A percentile compares a stretch with the other conserved stretches of the same genome.
phyloP scores from a whole-genome alignment of 306 rosid genomes.

The Astragalus membranaceus region DNA sequence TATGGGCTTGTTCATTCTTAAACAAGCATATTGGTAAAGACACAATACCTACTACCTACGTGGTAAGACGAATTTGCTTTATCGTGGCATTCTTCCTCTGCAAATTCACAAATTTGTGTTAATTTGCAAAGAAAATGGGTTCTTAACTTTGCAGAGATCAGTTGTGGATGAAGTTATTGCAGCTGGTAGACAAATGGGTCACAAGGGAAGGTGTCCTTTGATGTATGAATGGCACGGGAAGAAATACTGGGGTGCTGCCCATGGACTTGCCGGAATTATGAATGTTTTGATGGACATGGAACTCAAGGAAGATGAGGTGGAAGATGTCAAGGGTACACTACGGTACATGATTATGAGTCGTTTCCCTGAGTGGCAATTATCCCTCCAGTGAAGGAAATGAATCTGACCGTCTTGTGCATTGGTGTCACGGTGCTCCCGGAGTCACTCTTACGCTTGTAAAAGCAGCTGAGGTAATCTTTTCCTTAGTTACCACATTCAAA shows the following conservation, averaged over 20 bases:
- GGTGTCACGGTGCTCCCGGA: slow-evolving; percentile 98
- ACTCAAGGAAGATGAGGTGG: slow-evolving; percentile 69
- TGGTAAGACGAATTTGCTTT: slow-evolving; percentile 33
- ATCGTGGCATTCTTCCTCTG: not conserved
- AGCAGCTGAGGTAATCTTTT: slow-evolving; percentile 62
- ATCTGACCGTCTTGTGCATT: slow-evolving; percentile 73
- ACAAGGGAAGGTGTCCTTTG: slow-evolving; percentile 56
- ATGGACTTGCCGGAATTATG: slow-evolving; percentile 86
- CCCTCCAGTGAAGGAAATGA: slow-evolving; percentile 81
- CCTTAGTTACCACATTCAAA: not conserved
- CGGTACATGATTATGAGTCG: slow-evolving; percentile 61
- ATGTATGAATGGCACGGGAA: slow-evolving; percentile 95
- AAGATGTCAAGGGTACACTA: slow-evolving; percentile 70
- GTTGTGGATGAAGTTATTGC: slow-evolving; percentile 57
- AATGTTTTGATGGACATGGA: slow-evolving; percentile 72
- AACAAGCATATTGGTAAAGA: slow-evolving; percentile 58
- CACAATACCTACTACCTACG: slow-evolving; percentile 38
- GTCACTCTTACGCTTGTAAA: slow-evolving; percentile 65
- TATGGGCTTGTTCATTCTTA: slow-evolving; percentile 79
- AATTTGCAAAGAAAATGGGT: not conserved
- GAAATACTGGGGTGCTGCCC: slow-evolving; percentile 96
- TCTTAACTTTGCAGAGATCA: slow-evolving; percentile 44
- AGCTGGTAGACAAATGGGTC: slow-evolving; percentile 55
- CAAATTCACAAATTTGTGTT: not conserved
- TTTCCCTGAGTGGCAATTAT: slow-evolving; percentile 66